These are phyloP conservation scores for Aquanectria penicillioides DNA, from an alignment of 2,329 filamentous ascomycete species.

Conservation along the genomic window DNA sequence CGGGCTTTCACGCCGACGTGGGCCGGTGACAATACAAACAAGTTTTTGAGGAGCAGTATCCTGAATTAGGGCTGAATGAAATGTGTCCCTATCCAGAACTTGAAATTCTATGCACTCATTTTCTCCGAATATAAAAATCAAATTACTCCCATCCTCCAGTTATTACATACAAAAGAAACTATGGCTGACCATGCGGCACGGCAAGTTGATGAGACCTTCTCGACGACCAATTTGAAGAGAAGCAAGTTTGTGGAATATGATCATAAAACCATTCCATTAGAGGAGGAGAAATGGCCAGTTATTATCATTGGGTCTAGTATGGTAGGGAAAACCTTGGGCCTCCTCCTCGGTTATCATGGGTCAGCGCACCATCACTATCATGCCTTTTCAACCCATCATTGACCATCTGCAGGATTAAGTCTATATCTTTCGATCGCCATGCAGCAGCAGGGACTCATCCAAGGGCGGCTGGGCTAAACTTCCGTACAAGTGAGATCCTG, in stretches of 20 bases:
- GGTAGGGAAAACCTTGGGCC: slow-evolving; percentile 2
- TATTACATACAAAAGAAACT: not conserved
- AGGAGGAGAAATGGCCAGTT: slow-evolving; percentile 1
- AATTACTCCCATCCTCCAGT: too few species aligned
- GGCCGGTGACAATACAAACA: too few species aligned
- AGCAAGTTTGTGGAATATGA: not conserved
- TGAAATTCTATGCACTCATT: not conserved
- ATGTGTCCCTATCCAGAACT: not conserved
- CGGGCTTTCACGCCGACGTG: too few species aligned
- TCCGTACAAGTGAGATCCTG: slow-evolving; percentile 3
- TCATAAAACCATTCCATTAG: not conserved
- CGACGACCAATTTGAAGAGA: not conserved
- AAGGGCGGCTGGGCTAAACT: slow-evolving; percentile 4
- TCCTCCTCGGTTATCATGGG: slow-evolving; percentile 3
- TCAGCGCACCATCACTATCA: not conserved
- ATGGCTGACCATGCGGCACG: not conserved
- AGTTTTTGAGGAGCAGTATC: too few species aligned
- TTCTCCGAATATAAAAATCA: too few species aligned
- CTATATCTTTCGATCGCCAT: not conserved
- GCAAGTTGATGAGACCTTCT: slow-evolving; percentile 3
- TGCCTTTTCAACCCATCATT: not conserved
- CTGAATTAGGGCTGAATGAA: too few species aligned
- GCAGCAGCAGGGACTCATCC: slow-evolving; percentile 1
- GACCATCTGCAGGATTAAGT: not conserved
- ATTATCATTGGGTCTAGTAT: slow-evolving; percentile 8